Evolutionary conservation across 805 yeast species (phyloP).

Genomic region (Candida peoriensis): DNA sequence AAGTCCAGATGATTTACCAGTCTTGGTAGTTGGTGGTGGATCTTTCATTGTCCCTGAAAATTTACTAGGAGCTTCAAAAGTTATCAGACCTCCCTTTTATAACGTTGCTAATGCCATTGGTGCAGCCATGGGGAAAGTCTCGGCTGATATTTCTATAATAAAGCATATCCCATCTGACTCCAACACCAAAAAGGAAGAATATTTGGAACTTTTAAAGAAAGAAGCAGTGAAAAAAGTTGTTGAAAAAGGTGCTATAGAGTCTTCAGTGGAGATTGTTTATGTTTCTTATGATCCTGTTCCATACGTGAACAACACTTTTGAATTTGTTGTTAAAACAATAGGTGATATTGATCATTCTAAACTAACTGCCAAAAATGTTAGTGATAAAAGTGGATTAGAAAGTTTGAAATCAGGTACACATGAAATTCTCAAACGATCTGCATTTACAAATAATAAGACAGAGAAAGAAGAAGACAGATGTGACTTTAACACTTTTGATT

Average conservation of each 20-base stretch:
- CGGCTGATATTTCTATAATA: conserved; percentile 9
- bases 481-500: conserved; percentile 20
- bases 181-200: conserved; percentile 15
- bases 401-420: too few species aligned
- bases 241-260: conserved; percentile 23
- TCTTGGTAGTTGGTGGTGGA: conserved; percentile 46
- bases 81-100: conserved; percentile 37
- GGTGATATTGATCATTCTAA: conserved; percentile 17
- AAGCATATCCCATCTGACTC: conserved; percentile 4
- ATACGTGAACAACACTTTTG: conserved; percentile 27
- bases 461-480: background rate
- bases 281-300: conserved; percentile 25
- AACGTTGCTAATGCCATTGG: conserved; percentile 50
- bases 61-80: conserved; percentile 38
- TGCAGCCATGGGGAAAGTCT: conserved; percentile 30
- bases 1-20: conserved; percentile 38
- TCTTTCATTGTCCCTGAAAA: conserved; percentile 38
- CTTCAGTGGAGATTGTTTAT: conserved; percentile 22
- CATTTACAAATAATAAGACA: background rate
- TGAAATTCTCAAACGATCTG: conserved; percentile 6
- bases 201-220: conserved; percentile 18
- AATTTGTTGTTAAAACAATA: conserved; percentile 16
- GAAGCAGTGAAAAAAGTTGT: conserved; percentile 19
- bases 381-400: too few species aligned
- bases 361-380: conserved; percentile 27